Base-by-base conservation (phyloP, 1,284 basidiomycete species). In the Irpex sp. region DNA sequence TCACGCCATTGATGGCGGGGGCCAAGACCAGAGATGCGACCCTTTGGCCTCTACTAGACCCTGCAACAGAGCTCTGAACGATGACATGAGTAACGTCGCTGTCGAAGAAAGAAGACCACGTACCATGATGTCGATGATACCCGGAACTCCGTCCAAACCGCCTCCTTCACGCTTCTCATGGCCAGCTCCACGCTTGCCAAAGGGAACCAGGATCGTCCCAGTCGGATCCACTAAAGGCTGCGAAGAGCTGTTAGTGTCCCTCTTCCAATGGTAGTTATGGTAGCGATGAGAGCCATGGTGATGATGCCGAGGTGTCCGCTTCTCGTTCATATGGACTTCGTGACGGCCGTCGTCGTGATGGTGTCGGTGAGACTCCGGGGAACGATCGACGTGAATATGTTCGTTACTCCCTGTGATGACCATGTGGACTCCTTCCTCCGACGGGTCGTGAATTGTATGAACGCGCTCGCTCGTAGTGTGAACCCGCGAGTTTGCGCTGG, bases 1-100 rank as follows among this genome's bases (percentile, higher is more conserved):
- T 64, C 19, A 65, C 39, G 17, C 66, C 61, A 33, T 68, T 63
- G 68, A 67, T 56, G 57, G 76, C 17, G 15, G 74, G 67, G 21
- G 80, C 78, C 51, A 84, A 69, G 1, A 78, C 71, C 7, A 88
- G 76, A 2, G 82, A 84, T 3, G 82, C 86, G 43, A 88, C 72
- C 62, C 73, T 71, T 62, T 75, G 63, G 2, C 71, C 73, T 0
- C 61, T 63, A 5, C 63, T 21, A 3, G 76, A 72, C 39, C 71
- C 72, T 54, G 72, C 72, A 33, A 72, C 68, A 15, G 63, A 68
- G 59, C 72, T 76, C 75, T 76, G 63, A 35, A 49, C 35, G 19
- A 9, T 26, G 21, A 53, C 33, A 17, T 21, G 60, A 61, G 33
- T n/a, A 47, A 37, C 57, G 31, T 46, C 35, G 35, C 62, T 58